A percentile compares a stretch with the other conserved stretches of the same genome.
phyloP scores from a whole-genome alignment of 1,284 basidiomycete species.

The Mycosarcoma mackinlayi region DNA sequence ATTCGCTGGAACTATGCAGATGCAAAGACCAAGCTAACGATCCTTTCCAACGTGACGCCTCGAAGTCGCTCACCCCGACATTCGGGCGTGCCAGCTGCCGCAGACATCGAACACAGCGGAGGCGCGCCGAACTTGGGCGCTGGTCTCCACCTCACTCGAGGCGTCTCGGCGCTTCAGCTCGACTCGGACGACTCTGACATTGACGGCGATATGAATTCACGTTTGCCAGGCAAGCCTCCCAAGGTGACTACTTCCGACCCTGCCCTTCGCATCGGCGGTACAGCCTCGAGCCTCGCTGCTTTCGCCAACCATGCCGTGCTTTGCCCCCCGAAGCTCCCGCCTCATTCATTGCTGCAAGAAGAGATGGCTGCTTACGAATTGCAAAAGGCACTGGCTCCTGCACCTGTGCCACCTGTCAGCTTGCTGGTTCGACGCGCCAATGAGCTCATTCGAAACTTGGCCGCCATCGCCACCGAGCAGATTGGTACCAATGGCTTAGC shows the following conservation, averaged over 20 bases:
- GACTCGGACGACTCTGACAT: slow-evolving; percentile 51
- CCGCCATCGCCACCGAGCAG: slow-evolving; percentile 48
- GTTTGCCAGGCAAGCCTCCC: slow-evolving; percentile 46
- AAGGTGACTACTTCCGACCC: slow-evolving; percentile 2
- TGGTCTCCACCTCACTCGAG: slow-evolving; percentile 16
- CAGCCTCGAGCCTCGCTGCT: slow-evolving; percentile 16
- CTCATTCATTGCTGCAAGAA: slow-evolving; percentile 34
- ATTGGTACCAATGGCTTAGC: slow-evolving; percentile 46
- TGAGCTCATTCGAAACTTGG: slow-evolving; percentile 46
- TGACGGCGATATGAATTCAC: slow-evolving; percentile 36
- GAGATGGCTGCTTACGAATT: slow-evolving; percentile 45
- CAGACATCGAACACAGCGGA: slow-evolving; percentile 6
- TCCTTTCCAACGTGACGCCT: slow-evolving; percentile 37
- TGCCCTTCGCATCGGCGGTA: slow-evolving; percentile 4
- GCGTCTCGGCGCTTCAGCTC: slow-evolving; percentile 24
- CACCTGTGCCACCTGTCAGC: slow-evolving; percentile 20
- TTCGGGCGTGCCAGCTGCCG: not conserved
- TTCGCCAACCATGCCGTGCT: slow-evolving; percentile 38
- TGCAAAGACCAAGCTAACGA: slow-evolving; percentile 49
- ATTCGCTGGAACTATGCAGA: slow-evolving; percentile 45
- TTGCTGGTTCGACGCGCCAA: slow-evolving; percentile 41
- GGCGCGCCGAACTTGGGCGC: slow-evolving; percentile 7
- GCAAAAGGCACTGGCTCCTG: slow-evolving; percentile 37
- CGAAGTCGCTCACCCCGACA: slow-evolving; percentile 28
- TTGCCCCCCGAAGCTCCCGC: slow-evolving; percentile 22